Base-by-base conservation (phyloP, 345 rosid genomes). In the Sonneratia caseolaris region DNA sequence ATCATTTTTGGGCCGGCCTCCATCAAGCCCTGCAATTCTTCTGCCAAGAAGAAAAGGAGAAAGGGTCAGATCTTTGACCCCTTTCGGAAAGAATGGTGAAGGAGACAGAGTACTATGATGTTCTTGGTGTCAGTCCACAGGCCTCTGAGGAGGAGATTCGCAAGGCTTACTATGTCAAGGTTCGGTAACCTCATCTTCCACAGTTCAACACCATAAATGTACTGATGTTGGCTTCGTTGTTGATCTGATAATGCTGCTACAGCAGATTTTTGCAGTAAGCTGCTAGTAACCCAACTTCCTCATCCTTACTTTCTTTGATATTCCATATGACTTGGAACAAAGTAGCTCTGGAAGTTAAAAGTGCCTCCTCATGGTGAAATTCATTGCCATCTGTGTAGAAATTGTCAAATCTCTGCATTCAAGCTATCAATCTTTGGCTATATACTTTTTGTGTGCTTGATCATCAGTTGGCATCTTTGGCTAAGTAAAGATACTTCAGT, bases 71-170 rank as follows among this genome's bases (percentile, higher is more conserved):
- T 36, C 56, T 45, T 48, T 24, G 7, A n/a, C 55, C 15, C 45
- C 27, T 43, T 36, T 59, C 68, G 64, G 45, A 40, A 66, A 81
- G 67, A 68, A 80, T 87, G 91, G 91, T 83, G 82, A 86, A 82
- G 81, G 91, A 89, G 79, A 84, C 90, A 10, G 87, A 89, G 81
- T 89, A 74, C 73, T 89, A 89, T 71, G 89, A 89, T 64, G 84
- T 89, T 84, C 91, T 89, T 37, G 89, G 87, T 19, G 80, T 87
- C 10, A 48, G 8, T 70, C 84, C 88, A 48, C 79, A 83, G 7
- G 91, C 89, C 76, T 87, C 91, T 0, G 91, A 84, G 53, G 86
- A 81, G n/a, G 90, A 84, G 74, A 89, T 87, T 82, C 91, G 91
- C 61, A 89, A 80, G 73, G 87, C 90, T 72, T 89, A 87, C 57